Evolutionary conservation across 2,329 filamentous ascomycete genomes (phyloP).

Genomic region (Fusarium verrucosum): DNA sequence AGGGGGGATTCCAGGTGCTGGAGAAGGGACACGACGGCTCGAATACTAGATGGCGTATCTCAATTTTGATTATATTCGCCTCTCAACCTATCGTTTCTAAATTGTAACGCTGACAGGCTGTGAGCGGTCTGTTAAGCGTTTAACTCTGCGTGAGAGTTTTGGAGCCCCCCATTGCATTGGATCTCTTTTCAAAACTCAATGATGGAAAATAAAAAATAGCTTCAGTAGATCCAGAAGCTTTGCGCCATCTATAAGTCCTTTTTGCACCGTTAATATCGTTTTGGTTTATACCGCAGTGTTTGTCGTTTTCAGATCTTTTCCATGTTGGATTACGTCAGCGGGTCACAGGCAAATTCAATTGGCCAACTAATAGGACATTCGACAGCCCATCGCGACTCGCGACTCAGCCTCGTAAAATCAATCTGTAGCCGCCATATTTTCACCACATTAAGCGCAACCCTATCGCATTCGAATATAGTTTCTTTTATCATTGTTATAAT

Average conservation of each 20-base stretch:
- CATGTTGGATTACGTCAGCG: conserved; percentile 40
- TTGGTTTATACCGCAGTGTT: background rate
- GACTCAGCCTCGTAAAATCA: conserved; percentile 40
- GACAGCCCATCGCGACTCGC: conserved; percentile 33
- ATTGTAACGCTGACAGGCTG: background rate
- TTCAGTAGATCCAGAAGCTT: background rate
- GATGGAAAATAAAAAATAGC: background rate
- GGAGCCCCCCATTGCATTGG: too few relatives aligned
- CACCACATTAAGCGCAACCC: conserved; percentile 5
- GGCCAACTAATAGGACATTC: conserved; percentile 25
- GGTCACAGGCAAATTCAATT: conserved; percentile 26
- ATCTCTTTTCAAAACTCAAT: background rate
- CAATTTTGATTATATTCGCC: conserved; percentile 29
- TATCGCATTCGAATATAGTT: background rate
- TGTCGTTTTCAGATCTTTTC: background rate
- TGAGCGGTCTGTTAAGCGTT: background rate
- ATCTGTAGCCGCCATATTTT: conserved; percentile 4
- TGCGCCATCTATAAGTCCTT: background rate
- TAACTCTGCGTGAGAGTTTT: background rate
- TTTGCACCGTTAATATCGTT: background rate
- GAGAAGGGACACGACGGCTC: conserved; percentile 10
- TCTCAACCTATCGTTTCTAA: background rate
- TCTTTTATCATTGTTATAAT: conserved; percentile 1
- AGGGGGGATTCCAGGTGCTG: conserved; percentile 8
- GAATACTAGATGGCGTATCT: conserved; percentile 39